Conservation (phyloP, 2,329 filamentous ascomycete species). For the Clarireedia sp. region DNA sequence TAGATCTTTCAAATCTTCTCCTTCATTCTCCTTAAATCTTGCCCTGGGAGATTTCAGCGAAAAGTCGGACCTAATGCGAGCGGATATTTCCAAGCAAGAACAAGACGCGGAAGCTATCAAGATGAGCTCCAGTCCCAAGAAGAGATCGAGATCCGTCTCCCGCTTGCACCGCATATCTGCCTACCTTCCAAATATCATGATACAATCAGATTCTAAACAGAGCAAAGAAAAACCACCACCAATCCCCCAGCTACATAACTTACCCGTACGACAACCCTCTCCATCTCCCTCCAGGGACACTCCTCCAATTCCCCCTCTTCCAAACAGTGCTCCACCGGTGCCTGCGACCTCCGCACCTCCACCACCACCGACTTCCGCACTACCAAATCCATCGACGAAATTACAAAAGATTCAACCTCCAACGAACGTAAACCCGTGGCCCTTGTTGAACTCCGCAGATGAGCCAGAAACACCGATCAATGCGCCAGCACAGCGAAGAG, state of each 20-base stretch:
- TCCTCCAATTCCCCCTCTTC: not conserved
- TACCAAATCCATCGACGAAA: not conserved
- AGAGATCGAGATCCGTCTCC: slow-evolving; percentile 6
- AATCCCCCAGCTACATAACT: not conserved
- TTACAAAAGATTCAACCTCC: slow-evolving; percentile 3
- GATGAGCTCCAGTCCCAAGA: slow-evolving; percentile 8
- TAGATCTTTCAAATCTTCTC: not conserved
- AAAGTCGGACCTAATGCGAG: not conserved
- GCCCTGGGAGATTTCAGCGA: not conserved
- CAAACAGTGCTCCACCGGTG: not conserved
- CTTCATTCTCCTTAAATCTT: not conserved
- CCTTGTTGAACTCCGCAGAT: not conserved
- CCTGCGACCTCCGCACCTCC: not conserved
- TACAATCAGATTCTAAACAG: slow-evolving; percentile 6
- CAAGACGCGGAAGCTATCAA: slow-evolving; percentile 1
- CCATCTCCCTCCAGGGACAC: not conserved
- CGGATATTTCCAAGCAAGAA: not conserved
- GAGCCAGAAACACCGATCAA: not conserved
- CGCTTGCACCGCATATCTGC: slow-evolving; percentile 8
- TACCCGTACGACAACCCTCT: not conserved
- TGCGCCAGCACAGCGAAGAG: not conserved
- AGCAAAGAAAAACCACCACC: slow-evolving; percentile 4
- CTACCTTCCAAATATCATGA: slow-evolving; percentile 5
- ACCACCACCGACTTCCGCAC: not conserved
- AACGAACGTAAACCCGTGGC: not conserved